phyloP scores from a whole-genome alignment of 2,329 filamentous ascomycete genomes.

The Gnomoniopsis sp. region DNA sequence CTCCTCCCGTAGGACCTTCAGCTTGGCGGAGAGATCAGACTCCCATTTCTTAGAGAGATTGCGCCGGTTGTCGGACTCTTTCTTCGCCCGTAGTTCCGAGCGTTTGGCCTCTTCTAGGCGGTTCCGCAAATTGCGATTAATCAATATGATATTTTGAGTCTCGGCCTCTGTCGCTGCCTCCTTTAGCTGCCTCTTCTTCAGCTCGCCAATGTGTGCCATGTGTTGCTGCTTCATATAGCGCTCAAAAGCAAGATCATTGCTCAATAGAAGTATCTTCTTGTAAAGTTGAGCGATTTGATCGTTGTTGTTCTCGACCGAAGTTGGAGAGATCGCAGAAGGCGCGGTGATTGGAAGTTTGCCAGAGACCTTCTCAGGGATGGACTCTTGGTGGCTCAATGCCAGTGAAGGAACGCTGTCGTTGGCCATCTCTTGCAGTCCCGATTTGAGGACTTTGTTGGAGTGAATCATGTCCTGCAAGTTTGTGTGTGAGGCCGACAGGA shows the following conservation, averaged over 20 bases:
- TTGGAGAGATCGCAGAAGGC: constrained; percentile 25
- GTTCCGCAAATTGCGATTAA: constrained; percentile 69
- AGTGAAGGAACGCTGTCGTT: constrained; percentile 58
- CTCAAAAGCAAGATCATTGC: constrained; percentile 81
- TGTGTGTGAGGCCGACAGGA: constrained; percentile 47
- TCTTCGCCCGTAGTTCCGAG: constrained; percentile 65
- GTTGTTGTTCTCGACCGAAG: constrained; percentile 29
- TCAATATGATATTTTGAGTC: constrained; percentile 75
- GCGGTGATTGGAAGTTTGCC: constrained; percentile 26
- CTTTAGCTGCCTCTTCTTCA: constrained; percentile 70
- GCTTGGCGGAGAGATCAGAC: constrained; percentile 63
- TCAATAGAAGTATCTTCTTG: constrained; percentile 69
- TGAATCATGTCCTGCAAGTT: constrained; percentile 59
- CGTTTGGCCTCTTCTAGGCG: constrained; percentile 72
- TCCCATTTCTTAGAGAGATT: constrained; percentile 77
- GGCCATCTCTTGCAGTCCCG: constrained; percentile 50
- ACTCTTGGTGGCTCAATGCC: constrained; percentile 48
- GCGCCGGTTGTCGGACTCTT: constrained; percentile 69
- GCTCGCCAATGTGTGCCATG: constrained; percentile 74
- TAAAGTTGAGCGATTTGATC: constrained; percentile 56
- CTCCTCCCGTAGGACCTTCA: constrained; percentile 65
- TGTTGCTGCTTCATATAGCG: constrained; percentile 82
- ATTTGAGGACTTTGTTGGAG: constrained; percentile 56
- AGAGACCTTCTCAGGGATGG: constrained; percentile 35
- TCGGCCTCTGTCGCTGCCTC: constrained; percentile 79